Evolutionary conservation across 768 basidiomycete genomes (phyloP).

Genomic region (Naganishia onofrii): DNA sequence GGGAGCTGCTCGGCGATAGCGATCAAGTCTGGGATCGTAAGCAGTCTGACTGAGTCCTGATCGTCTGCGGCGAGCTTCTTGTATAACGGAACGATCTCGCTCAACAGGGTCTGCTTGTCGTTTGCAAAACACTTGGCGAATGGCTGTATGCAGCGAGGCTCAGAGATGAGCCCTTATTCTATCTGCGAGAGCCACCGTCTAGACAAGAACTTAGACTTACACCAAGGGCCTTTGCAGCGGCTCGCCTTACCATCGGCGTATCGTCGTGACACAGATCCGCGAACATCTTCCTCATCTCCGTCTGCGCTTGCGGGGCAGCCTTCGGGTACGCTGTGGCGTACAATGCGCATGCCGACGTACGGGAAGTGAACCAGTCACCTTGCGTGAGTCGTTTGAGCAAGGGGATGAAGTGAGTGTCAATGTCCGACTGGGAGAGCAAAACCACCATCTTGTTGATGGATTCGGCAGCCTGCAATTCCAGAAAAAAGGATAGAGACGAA

Average conservation of each 20-base stretch:
- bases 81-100: conserved; percentile 87
- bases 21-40: conserved; percentile 94
- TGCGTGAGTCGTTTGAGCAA: conserved; percentile 80
- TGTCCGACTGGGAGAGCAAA: conserved; percentile 70
- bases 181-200: neutral
- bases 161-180: neutral
- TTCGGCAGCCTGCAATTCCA: conserved; percentile 72
- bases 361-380: conserved; percentile 98
- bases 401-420: conserved; percentile 89
- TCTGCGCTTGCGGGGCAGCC: conserved; percentile 55
- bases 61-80: conserved; percentile 91
- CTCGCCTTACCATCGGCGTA: conserved; percentile 96
- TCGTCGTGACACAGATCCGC: conserved; percentile 81
- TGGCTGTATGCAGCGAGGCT: conserved; percentile 57
- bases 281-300: conserved; percentile 82
- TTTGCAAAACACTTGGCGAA: conserved; percentile 75
- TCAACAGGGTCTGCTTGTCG: conserved; percentile 65
- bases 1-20: conserved; percentile 80
- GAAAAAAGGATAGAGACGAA: neutral
- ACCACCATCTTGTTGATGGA: conserved; percentile 85
- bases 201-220: conserved; percentile 60
- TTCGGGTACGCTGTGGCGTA: conserved; percentile 80
- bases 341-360: conserved; percentile 90
- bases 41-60: conserved; percentile 91
- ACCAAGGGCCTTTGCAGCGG: conserved; percentile 92